A percentile compares a stretch with the other conserved stretches of the same genome.
Evolutionary conservation across 306 rosid species (phyloP).

Genomic region (Citrullus mucosospermus): DNA sequence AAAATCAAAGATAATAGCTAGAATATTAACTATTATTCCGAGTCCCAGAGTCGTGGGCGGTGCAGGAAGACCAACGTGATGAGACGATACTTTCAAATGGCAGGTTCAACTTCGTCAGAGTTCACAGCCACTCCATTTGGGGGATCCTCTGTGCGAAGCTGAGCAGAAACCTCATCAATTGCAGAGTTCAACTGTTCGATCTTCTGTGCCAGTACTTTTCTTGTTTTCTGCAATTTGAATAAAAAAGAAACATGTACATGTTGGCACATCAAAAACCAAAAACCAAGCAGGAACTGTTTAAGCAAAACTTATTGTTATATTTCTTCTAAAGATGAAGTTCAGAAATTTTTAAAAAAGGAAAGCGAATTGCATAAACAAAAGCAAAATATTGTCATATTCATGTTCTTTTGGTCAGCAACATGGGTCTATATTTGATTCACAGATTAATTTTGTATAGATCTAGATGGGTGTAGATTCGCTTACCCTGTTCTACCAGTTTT

Average conservation of each 20-base stretch:
- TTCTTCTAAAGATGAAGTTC: not conserved
- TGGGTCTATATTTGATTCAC: not conserved
- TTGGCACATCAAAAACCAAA: slow-evolving; percentile 7
- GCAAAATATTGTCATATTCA: not conserved
- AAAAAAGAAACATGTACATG: not conserved
- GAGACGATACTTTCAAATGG: slow-evolving; percentile 26
- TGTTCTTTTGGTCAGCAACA: not conserved
- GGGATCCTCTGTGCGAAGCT: slow-evolving; percentile 47
- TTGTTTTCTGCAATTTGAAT: slow-evolving; percentile 52
- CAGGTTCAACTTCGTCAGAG: slow-evolving; percentile 69
- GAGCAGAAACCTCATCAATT: slow-evolving; percentile 83
- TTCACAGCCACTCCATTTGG: slow-evolving; percentile 55
- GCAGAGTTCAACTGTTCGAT: slow-evolving; percentile 82
- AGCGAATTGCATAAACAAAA: not conserved
- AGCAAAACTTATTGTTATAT: not conserved
- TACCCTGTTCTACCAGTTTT: not conserved
- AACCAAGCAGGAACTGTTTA: not conserved
- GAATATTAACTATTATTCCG: slow-evolving; percentile 24
- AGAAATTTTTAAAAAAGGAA: not conserved
- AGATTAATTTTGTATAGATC: not conserved
- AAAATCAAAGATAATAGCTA: slow-evolving; percentile 10
- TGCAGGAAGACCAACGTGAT: not conserved
- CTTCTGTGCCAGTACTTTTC: slow-evolving; percentile 66
- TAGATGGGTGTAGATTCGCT: not conserved
- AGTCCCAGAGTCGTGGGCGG: slow-evolving; percentile 13